Base-by-base conservation (phyloP, 2,329 filamentous ascomycete genomes). In the Grosmannia clavigera region DNA sequence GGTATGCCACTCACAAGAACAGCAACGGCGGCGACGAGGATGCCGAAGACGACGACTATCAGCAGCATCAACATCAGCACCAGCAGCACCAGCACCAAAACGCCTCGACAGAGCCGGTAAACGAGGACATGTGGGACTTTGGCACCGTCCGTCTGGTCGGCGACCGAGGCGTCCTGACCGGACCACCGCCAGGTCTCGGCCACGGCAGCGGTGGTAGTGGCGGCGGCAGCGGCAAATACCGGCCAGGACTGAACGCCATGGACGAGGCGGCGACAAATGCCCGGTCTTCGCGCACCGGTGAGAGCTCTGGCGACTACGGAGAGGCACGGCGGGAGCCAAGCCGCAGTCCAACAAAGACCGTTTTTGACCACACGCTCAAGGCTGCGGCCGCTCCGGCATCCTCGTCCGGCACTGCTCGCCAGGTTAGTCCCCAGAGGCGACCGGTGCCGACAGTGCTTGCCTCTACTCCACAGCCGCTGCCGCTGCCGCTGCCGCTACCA, bases 91-190 rank as follows among this genome's bases (percentile, higher is more conserved):
- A 87, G 33, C 33, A 35, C 33, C 33, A 35, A 35, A 35, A 35
- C 33, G 33, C 33, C 40, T 31, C 31, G 5, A 31, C 31, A 5
- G 74, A 77, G 64, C 75, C 74, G 22, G 76, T 82, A 9, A 80
- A 86, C 63, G 90, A 96, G 70, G 94, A 97, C 71, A 83, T 97
- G 70, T 99, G 94, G 94, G 94, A 99, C 72, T 99, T 99, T 76
- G 94, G 94, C 52, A 99, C 94, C 0, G 90, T 99, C 58, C 82
- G 92, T 60, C 85, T 95, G 6, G 85, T 86, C n/a, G 82, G 81
- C 38, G 83, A 86, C 59, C 80, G 83, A 33, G 80, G 79, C 35
- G 69, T 43, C 38, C 19, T 40, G 2, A n/a, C 14, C 9, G 55
- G 31, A 12, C 40, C 43, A 10, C 55, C 56, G 5, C 56, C 82